phyloP scores from a whole-genome alignment of 2,329 filamentous ascomycete genomes.

The Diaporthe sp. region DNA sequence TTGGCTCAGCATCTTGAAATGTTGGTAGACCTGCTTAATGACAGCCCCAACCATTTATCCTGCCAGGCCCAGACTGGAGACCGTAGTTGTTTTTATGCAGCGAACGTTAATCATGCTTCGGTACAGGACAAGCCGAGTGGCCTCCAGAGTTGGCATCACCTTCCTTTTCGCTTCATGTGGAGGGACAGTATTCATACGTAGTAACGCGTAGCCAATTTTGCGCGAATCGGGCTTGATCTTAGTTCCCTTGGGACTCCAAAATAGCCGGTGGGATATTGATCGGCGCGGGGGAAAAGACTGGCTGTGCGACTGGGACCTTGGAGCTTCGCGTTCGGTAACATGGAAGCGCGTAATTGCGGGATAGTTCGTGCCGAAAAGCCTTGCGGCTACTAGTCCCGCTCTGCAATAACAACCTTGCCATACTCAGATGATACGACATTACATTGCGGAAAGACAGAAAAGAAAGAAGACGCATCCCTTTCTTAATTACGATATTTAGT shows the following conservation, averaged over 20 bases:
- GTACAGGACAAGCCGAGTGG: conserved; percentile 6
- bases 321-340: neutral
- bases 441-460: no score
- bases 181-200: neutral
- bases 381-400: neutral
- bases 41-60: neutral
- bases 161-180: neutral
- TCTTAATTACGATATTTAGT: no score
- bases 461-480: no score
- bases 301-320: neutral
- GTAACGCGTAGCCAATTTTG: neutral
- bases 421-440: no score
- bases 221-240: neutral
- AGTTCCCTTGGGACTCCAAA: neutral
- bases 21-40: neutral
- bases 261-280: neutral
- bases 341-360: conserved; percentile 17
- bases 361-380: conserved; percentile 5
- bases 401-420: neutral
- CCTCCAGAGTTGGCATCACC: neutral
- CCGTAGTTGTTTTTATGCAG: neutral
- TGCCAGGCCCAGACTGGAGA: neutral
- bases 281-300: neutral
- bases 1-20: conserved; percentile 1
- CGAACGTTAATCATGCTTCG: neutral